A percentile compares a stretch with the other conserved stretches of the same genome.
phyloP scores from a whole-genome alignment of 371 early-diverging fungal genomes.

The Cokeromyces recurvatus region DNA sequence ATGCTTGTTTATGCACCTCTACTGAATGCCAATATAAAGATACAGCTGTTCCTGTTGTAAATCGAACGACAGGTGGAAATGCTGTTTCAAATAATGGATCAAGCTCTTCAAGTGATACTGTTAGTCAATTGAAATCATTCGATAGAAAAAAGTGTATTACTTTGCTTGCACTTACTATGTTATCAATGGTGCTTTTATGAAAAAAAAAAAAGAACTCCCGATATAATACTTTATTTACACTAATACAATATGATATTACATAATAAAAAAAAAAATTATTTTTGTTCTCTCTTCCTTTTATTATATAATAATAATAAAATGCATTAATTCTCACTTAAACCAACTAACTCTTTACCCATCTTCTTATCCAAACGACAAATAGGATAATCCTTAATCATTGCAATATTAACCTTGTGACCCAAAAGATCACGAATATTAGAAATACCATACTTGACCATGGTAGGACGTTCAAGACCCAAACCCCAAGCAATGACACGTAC shows the following conservation, averaged over 20 bases:
- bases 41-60: slow-evolving; percentile 26
- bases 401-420: slow-evolving; percentile 98
- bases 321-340: slow-evolving; percentile 35
- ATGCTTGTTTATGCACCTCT: slow-evolving; percentile 43
- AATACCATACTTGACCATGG: slow-evolving; percentile 99
- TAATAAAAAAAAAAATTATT: no score
- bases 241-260: no score
- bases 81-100: slow-evolving; percentile 10
- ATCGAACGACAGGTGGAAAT: slow-evolving; percentile 4
- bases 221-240: no score
- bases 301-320: no score
- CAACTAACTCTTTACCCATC: slow-evolving; percentile 67
- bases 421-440: slow-evolving; percentile 97
- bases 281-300: no score
- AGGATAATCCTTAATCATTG: slow-evolving; percentile 91
- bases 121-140: no score
- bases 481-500: slow-evolving; percentile 99
- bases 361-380: slow-evolving; percentile 83
- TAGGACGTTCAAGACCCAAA: slow-evolving; percentile 98
- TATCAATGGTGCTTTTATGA: no score
- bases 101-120: slow-evolving; percentile 3
- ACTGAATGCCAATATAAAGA: slow-evolving; percentile 46
- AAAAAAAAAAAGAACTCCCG: no score
- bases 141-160: no score
- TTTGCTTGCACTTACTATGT: no score